Percentiles rank a stretch among this genome's conserved stretches.
These are phyloP conservation scores for Scheffersomyces quercinus DNA, from an alignment of 1,139 yeast species.

Conservation along the genomic window DNA sequence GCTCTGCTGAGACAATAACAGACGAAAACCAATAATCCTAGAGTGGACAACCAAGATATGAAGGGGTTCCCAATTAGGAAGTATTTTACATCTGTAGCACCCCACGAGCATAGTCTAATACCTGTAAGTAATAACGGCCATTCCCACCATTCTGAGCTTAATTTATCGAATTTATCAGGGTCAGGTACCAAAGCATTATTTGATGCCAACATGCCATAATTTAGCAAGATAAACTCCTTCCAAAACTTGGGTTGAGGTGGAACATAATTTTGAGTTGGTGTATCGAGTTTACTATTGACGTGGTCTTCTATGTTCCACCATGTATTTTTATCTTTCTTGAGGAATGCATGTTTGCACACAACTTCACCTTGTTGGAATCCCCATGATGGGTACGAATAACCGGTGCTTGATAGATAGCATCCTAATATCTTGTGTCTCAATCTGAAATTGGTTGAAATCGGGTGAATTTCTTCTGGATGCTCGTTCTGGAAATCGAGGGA, in stretches of 20 bases:
- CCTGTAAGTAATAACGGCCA: slow-evolving; percentile 72
- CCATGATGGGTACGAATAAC: slow-evolving; percentile 73
- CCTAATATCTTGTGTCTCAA: slow-evolving; percentile 62
- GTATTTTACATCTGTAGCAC: slow-evolving; percentile 46
- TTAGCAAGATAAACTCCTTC: slow-evolving; percentile 67
- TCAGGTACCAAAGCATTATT: slow-evolving; percentile 78
- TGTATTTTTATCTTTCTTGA: slow-evolving; percentile 59
- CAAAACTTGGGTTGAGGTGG: slow-evolving; percentile 72
- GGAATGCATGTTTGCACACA: slow-evolving; percentile 57
- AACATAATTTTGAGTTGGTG: slow-evolving; percentile 40
- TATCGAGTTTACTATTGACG: slow-evolving; percentile 42
- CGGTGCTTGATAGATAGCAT: slow-evolving; percentile 75
- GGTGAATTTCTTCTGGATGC: slow-evolving; percentile 50
- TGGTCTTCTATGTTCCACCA: slow-evolving; percentile 85
- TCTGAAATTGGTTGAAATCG: slow-evolving; percentile 69
- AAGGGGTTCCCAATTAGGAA: slow-evolving; percentile 69
- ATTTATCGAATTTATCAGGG: slow-evolving; percentile 60
- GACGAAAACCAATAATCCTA: slow-evolving; percentile 20
- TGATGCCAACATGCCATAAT: slow-evolving; percentile 78
- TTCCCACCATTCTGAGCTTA: slow-evolving; percentile 78
- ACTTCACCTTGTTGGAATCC: slow-evolving; percentile 83
- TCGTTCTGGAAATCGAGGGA: slow-evolving; percentile 47
- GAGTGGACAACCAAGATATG: slow-evolving; percentile 60
- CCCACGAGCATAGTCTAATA: slow-evolving; percentile 72
- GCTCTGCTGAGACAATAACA: slow-evolving; percentile 19